Percentiles rank a stretch among this genome's conserved stretches.
These are phyloP conservation scores for Asterochloris erici DNA, from an alignment of 139 green algal species.

Conservation along the genomic window DNA sequence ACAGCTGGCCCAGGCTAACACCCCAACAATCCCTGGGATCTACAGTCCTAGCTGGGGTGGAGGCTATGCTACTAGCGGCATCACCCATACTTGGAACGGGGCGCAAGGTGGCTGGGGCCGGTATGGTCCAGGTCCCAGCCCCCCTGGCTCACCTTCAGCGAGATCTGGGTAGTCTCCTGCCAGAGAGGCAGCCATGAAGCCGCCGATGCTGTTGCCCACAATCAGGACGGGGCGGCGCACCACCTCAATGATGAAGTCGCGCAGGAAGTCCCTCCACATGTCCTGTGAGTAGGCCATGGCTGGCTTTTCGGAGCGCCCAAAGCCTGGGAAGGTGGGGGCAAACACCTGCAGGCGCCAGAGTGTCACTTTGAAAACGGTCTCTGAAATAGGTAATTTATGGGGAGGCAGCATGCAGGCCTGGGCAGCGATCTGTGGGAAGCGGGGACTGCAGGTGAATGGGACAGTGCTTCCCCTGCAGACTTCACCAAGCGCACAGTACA, in stretches of 20 bases:
- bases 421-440: no score
- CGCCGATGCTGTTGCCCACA: constrained; percentile 96
- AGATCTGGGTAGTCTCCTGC: constrained; percentile 63
- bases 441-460: no score
- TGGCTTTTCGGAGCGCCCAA: constrained; percentile 85
- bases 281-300: constrained; percentile 77
- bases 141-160: constrained; percentile 19
- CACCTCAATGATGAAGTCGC: constrained; percentile 73
- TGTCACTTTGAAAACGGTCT: no score
- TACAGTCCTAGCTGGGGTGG: no score
- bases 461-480: no score
- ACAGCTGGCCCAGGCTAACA: no score
- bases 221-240: constrained; percentile 75
- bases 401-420: no score
- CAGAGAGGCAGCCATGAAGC: constrained; percentile 70
- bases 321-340: constrained; percentile 75
- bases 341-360: constrained; percentile 45
- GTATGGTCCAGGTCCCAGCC: no score
- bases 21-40: background rate
- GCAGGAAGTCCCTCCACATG: constrained; percentile 77
- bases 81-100: background rate
- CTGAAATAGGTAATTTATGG: no score
- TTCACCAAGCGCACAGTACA: no score
- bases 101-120: no score
- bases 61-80: no score